Percentiles rank a stretch among this genome's conserved stretches.
These are phyloP conservation scores for Trypanosoma melophagium DNA, from an alignment of 208 protist species.

Conservation along the genomic window DNA sequence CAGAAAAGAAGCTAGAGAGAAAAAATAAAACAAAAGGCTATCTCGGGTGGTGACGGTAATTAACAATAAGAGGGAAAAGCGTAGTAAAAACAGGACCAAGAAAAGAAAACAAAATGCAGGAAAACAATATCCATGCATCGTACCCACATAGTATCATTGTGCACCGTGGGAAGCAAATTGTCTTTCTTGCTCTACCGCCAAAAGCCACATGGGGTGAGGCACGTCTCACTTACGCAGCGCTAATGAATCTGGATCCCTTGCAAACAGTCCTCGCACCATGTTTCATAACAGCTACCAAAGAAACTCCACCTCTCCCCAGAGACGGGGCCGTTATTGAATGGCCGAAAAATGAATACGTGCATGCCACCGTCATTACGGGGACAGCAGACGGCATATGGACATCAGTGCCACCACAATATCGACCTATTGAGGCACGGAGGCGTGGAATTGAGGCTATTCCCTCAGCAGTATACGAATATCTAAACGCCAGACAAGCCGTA, in stretches of 20 bases:
- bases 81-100: background rate
- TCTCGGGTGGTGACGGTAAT: background rate
- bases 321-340: constrained; percentile 15
- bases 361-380: background rate
- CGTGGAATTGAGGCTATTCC: background rate
- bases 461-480: constrained; percentile 2
- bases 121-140: constrained; percentile 26
- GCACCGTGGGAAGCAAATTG: constrained; percentile 9
- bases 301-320: background rate
- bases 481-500: background rate
- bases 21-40: background rate
- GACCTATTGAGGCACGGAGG: background rate
- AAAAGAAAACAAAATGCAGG: constrained; percentile 17
- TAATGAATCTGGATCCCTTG: constrained; percentile 14
- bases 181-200: constrained; percentile 22
- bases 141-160: constrained; percentile 26
- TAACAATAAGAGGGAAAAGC: background rate
- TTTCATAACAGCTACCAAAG: background rate
- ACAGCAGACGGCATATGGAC: constrained; percentile 4
- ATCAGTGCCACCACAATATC: background rate
- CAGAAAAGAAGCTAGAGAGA: background rate
- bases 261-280: constrained; percentile 3
- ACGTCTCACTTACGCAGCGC: constrained; percentile 11
- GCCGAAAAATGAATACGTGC: background rate
- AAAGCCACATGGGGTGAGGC: constrained; percentile 25